Percentiles rank a stretch among this genome's conserved stretches.
Conservation (phyloP, 768 basidiomycete genomes). For the Russula sp. region DNA sequence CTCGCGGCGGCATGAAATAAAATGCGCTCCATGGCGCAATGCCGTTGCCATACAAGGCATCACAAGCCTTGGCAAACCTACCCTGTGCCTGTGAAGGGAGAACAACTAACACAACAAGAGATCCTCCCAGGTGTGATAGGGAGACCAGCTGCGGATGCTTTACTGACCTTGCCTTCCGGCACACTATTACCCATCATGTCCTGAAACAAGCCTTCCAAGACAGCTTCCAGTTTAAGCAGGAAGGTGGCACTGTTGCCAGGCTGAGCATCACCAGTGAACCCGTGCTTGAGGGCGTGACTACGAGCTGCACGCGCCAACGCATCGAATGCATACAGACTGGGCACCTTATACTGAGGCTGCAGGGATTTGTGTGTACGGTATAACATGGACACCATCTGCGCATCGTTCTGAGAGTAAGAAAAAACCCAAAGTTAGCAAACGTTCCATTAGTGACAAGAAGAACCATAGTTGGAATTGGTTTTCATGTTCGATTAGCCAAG, state of each 20-base stretch:
- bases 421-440: background rate
- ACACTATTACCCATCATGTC: conserved; percentile 67
- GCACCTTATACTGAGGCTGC: conserved; percentile 59
- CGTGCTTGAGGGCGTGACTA: conserved; percentile 56
- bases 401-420: conserved; percentile 57
- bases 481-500: background rate
- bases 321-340: conserved; percentile 90
- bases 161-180: conserved; percentile 82
- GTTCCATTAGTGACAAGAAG: background rate
- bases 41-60: conserved; percentile 5
- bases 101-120: conserved; percentile 16
- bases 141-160: conserved; percentile 13
- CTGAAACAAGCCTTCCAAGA: conserved; percentile 82
- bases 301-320: conserved; percentile 83
- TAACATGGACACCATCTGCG: conserved; percentile 78
- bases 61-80: conserved; percentile 11
- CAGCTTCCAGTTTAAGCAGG: conserved; percentile 81
- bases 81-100: conserved; percentile 6
- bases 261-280: conserved; percentile 46
- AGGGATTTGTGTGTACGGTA: conserved; percentile 86
- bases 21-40: conserved; percentile 12
- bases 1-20: conserved; percentile 3
- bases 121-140: conserved; percentile 8
- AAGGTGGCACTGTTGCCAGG: conserved; percentile 77
- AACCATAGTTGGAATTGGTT: background rate